A percentile compares a stretch with the other conserved stretches of the same genome.
Evolutionary conservation across 441 rosid genomes (phyloP).

Genomic region (Lagerstroemia fauriei): DNA sequence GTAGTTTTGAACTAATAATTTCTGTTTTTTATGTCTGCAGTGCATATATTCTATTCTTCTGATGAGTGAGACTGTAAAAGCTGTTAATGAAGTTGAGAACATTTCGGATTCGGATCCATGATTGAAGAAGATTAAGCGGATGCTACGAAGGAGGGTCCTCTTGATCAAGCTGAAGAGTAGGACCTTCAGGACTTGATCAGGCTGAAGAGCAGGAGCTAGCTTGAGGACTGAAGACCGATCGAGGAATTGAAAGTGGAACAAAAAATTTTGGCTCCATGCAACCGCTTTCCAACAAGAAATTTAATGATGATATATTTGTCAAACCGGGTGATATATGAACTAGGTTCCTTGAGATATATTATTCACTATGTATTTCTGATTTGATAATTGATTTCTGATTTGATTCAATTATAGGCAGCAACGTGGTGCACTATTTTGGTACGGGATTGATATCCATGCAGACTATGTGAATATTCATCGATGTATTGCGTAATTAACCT

Average conservation of each 20-base stretch:
- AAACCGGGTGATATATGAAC: slow-evolving; percentile 50
- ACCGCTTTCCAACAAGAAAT: slow-evolving; percentile 81
- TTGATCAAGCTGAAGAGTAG: slow-evolving; percentile 50
- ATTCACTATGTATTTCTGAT: too few relatives aligned
- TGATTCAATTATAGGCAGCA: too few relatives aligned
- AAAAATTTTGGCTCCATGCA: slow-evolving; percentile 77
- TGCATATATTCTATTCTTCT: slow-evolving; percentile 7
- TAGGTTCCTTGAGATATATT: too few relatives aligned
- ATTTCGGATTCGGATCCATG: slow-evolving; percentile 44
- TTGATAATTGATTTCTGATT: too few relatives aligned
- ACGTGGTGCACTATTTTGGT: too few relatives aligned
- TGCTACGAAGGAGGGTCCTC: slow-evolving; percentile 60
- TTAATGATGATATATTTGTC: slow-evolving; percentile 69
- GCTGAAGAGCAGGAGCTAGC: slow-evolving; percentile 81
- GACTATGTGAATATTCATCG: too few relatives aligned
- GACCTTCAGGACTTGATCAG: slow-evolving; percentile 56
- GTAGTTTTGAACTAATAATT: not conserved
- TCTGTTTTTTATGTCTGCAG: not conserved
- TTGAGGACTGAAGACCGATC: slow-evolving; percentile 68
- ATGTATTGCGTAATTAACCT: too few relatives aligned
- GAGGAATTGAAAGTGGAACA: slow-evolving; percentile 77
- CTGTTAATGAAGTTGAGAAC: slow-evolving; percentile 56
- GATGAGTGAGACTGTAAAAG: slow-evolving; percentile 66
- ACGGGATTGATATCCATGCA: too few relatives aligned
- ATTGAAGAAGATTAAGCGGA: slow-evolving; percentile 61